These are phyloP conservation scores for Aspergillus hortae DNA, from an alignment of 2,329 filamentous ascomycete genomes.

Conservation along the genomic window DNA sequence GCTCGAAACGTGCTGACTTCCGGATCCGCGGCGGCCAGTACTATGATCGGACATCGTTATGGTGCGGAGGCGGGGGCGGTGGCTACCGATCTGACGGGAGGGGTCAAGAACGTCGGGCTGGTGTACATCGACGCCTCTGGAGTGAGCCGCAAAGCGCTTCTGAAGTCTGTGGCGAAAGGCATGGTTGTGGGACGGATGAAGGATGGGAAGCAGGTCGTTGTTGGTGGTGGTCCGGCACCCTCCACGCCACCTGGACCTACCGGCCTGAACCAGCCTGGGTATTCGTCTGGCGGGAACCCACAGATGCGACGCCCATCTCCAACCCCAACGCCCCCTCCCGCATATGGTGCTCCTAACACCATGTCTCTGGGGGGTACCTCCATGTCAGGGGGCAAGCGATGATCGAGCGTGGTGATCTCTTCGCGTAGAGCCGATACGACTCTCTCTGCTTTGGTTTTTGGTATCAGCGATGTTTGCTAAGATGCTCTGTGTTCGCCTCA, in stretches of 20 bases:
- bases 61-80: conserved; percentile 80
- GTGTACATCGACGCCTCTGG: conserved; percentile 97
- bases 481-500: too few species aligned
- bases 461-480: neutral
- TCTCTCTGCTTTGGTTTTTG: neutral
- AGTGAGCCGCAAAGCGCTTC: conserved; percentile 80
- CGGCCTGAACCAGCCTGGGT: conserved; percentile 29
- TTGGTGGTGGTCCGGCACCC: conserved; percentile 34
- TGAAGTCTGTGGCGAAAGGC: conserved; percentile 94
- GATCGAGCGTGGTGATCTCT: neutral
- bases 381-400: conserved; percentile 31
- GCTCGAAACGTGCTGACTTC: conserved; percentile 73
- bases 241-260: conserved; percentile 29
- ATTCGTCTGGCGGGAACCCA: conserved; percentile 17
- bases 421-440: neutral
- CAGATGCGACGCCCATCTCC: conserved; percentile 28
- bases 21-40: conserved; percentile 73
- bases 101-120: conserved; percentile 91
- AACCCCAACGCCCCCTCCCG: conserved; percentile 38
- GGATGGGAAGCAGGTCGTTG: conserved; percentile 47
- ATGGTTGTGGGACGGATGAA: conserved; percentile 62
- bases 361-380: conserved; percentile 30
- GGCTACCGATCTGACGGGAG: conserved; percentile 71
- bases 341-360: conserved; percentile 36
- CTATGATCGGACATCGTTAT: conserved; percentile 85